Base-by-base conservation (phyloP, 1,139 yeast genomes). In the Lodderomyces pseudojiufengensis region DNA sequence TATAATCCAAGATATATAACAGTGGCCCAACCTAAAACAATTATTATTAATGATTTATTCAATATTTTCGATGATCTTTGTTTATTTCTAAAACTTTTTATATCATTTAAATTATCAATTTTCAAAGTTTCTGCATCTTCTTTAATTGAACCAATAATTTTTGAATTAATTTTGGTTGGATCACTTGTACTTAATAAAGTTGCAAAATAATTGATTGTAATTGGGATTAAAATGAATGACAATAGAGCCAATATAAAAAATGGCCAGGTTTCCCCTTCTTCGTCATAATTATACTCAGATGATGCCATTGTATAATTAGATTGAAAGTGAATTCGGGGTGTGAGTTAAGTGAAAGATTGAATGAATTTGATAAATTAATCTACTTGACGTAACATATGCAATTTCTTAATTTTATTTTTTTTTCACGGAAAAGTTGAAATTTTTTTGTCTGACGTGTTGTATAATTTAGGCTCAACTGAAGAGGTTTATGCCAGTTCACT, bases 231-330 rank as follows among this genome's bases (percentile, higher is more conserved):
- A 20, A 80, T 75, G 39, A 68, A 64, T 27, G 64, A 51, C 36
- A 84, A 65, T 39, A 88, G 65, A 2, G 97, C 92, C 53, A 86
- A 64, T 39, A 84, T 77, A 54, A 90, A 92, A 57, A 83, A 88
- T 30, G 98, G 98, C 97, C 97, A 92, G 5, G 95, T 88, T 52
- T 87, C 95, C 31, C 92, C 80, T 50, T 80, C 78, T 58, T 88
- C 97, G 63, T 92, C 98, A 60, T 90, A 92, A 41, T 76, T 80
- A 52, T 81, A 81, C 57, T 71, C 71, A 37, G 80, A 67, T 31
- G 59, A 44, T 32, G 59, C 46, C 50, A 45, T 44, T n/a, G 15
- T 34, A 9, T 24, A 12, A 14, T 14, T n/a, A 14, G 24, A 22
- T 11, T 11, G 10, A 21, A 9, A 18, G n/a, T 18, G 20, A 18